phyloP scores from a whole-genome alignment of 78 protist genomes.

The Dictyostelium purpureum region DNA sequence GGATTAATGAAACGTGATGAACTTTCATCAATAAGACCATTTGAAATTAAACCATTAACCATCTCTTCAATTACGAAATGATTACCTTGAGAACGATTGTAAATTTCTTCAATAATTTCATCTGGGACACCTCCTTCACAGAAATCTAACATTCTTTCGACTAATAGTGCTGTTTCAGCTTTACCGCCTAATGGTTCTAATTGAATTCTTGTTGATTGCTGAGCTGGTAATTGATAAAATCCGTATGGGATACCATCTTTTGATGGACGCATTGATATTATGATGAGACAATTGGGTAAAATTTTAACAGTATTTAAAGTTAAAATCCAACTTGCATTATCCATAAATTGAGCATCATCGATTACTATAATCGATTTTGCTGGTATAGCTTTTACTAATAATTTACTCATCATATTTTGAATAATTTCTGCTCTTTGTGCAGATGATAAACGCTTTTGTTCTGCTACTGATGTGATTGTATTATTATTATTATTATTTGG shows the following conservation, averaged over 20 bases:
- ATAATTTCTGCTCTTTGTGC: conserved; percentile 54
- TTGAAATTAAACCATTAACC: conserved; percentile 33
- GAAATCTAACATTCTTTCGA: conserved; percentile 11
- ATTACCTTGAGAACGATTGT: conserved; percentile 68
- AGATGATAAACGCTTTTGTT: conserved; percentile 12
- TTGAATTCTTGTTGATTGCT: conserved; percentile 7
- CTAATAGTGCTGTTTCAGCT: neutral
- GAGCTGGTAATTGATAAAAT: neutral
- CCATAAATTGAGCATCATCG: conserved; percentile 84
- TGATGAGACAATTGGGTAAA: conserved; percentile 29
- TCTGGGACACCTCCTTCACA: neutral
- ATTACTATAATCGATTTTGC: conserved; percentile 43
- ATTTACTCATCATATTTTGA: conserved; percentile 46
- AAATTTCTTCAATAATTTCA: conserved; percentile 71
- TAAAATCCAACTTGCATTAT: conserved; percentile 72
- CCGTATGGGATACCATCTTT: conserved; percentile 60
- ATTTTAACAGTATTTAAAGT: conserved; percentile 14
- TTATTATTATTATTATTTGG: no score
- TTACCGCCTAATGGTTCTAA: conserved; percentile 40
- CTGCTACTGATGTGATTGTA: neutral
- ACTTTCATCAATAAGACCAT: conserved; percentile 14
- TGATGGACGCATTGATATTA: conserved; percentile 54
- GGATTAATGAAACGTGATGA: neutral
- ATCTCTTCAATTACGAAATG: conserved; percentile 74
- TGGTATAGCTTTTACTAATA: conserved; percentile 30